A percentile compares a stretch with the other conserved stretches of the same genome.
Conservation (phyloP, 2,329 filamentous ascomycete genomes). For the Lasiodiplodia sp. region DNA sequence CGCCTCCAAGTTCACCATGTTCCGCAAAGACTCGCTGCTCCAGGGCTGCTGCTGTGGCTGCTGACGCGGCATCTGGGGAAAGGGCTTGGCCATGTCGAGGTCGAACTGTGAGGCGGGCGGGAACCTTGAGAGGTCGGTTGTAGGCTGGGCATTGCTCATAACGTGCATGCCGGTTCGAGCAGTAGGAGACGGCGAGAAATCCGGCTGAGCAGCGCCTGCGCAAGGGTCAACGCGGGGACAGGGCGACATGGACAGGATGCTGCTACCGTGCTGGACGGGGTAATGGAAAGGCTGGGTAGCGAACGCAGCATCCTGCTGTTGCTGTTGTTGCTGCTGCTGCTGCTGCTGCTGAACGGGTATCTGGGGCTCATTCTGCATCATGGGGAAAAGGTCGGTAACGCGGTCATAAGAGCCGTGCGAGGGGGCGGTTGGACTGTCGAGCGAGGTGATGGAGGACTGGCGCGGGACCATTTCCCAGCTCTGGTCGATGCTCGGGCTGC, state of each 20-base stretch:
- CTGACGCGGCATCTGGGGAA: slow-evolving; percentile 10
- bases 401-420: slow-evolving; percentile 26
- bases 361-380: slow-evolving; percentile 8
- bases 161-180: slow-evolving; percentile 12
- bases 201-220: not conserved
- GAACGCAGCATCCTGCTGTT: slow-evolving; percentile 10
- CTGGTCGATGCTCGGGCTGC: slow-evolving; percentile 26
- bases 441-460: slow-evolving; percentile 24
- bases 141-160: slow-evolving; percentile 7
- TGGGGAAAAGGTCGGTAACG: slow-evolving; percentile 17
- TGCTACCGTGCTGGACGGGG: slow-evolving; percentile 11
- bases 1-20: slow-evolving; percentile 25
- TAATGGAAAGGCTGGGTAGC: slow-evolving; percentile 4
- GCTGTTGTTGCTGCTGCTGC: not conserved
- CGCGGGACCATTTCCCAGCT: slow-evolving; percentile 30
- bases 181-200: slow-evolving; percentile 19
- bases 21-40: slow-evolving; percentile 19
- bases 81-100: slow-evolving; percentile 14
- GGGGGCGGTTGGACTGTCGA: slow-evolving; percentile 22
- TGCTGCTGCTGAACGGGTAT: slow-evolving; percentile 16
- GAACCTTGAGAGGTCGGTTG: slow-evolving; percentile 10
- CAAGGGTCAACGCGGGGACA: slow-evolving; percentile 6
- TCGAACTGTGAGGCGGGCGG: slow-evolving; percentile 11
- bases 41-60: slow-evolving; percentile 21
- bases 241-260: not conserved